phyloP scores from a whole-genome alignment of 116 monocot species.

The Papilionanthe hybrid region DNA sequence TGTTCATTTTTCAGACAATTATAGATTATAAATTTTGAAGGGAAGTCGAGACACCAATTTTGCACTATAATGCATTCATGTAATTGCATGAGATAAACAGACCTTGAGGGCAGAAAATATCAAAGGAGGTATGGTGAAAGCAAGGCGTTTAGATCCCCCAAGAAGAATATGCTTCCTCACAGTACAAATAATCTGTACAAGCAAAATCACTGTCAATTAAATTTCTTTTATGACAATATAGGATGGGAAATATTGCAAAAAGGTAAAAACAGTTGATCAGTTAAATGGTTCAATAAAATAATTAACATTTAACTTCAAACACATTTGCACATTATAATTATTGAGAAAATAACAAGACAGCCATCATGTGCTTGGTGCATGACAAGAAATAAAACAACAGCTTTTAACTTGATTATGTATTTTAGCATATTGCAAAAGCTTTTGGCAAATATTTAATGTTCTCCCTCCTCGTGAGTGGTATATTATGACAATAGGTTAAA shows the following conservation, averaged over 20 bases:
- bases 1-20: not conserved
- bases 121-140: constrained; percentile 85
- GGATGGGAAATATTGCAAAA: not conserved
- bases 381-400: not conserved
- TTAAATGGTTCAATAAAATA: not conserved
- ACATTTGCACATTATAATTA: not conserved
- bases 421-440: not conserved
- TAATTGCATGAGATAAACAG: constrained; percentile 14
- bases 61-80: not conserved
- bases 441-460: not conserved
- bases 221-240: not conserved
- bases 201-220: constrained; percentile 13
- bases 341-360: not conserved
- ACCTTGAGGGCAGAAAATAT: constrained; percentile 93
- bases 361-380: not conserved
- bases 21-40: not conserved
- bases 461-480: not conserved
- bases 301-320: not conserved
- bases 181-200: constrained; percentile 71
- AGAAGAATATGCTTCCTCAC: constrained; percentile 90
- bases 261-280: not conserved
- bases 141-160: constrained; percentile 80
- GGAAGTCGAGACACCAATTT: not conserved
- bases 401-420: not conserved
- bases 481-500: not conserved